Evolutionary conservation across 2,329 filamentous ascomycete genomes (phyloP).

Genomic region (Fusarium kyushuense): DNA sequence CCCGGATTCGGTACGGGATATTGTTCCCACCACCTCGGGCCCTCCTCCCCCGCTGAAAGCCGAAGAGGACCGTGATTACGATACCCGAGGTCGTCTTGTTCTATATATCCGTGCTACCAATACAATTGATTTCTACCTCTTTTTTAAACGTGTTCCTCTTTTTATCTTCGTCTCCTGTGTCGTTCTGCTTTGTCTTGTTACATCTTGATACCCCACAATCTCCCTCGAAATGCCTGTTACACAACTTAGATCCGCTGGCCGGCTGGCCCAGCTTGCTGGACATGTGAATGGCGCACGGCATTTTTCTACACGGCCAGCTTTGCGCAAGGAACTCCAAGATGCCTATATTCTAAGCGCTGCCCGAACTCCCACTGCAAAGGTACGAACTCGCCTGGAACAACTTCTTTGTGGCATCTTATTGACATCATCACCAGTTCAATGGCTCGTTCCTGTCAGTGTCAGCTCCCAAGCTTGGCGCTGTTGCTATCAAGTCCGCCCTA

Average conservation of each 20-base stretch:
- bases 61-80: constrained; percentile 53
- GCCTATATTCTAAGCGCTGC: constrained; percentile 94
- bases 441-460: constrained; percentile 86
- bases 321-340: constrained; percentile 79
- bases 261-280: constrained; percentile 53
- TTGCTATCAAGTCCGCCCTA: constrained; percentile 91
- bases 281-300: constrained; percentile 58
- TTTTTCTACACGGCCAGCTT: constrained; percentile 60
- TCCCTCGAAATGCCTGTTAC: constrained; percentile 34
- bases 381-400: constrained; percentile 51
- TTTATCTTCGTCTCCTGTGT: constrained; percentile 4
- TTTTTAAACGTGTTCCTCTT: background rate
- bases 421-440: constrained; percentile 77
- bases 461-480: constrained; percentile 88
- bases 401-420: background rate
- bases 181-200: constrained; percentile 14
- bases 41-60: constrained; percentile 52
- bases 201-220: constrained; percentile 21
- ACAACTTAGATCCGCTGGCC: constrained; percentile 53
- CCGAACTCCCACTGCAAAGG: constrained; percentile 90
- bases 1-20: constrained; percentile 42
- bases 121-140: constrained; percentile 10
- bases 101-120: constrained; percentile 2
- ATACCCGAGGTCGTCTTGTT: constrained; percentile 42
- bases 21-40: constrained; percentile 42